phyloP scores from a whole-genome alignment of 441 rosid species.

The Syzygium malaccense region DNA sequence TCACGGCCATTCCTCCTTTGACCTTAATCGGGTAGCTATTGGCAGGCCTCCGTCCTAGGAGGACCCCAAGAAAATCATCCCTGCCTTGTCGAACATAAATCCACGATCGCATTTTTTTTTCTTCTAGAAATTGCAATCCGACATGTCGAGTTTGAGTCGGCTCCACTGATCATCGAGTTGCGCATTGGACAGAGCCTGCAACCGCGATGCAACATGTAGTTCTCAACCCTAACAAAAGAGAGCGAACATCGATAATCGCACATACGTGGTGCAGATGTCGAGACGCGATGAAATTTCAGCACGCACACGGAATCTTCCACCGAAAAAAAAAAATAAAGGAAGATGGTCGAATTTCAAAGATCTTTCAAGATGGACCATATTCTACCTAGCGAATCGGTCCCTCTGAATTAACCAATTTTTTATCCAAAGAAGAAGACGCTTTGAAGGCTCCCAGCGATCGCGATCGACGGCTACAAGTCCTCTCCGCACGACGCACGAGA shows the following conservation, averaged over 20 bases:
- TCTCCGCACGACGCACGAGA: neutral
- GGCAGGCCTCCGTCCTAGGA: too few species aligned
- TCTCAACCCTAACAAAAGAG: neutral
- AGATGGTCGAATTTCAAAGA: neutral
- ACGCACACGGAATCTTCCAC: neutral
- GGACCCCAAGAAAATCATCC: too few species aligned
- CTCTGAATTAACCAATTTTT: too few species aligned
- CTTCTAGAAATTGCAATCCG: too few species aligned
- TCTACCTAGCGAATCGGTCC: too few species aligned
- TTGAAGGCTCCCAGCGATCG: neutral
- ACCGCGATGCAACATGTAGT: neutral
- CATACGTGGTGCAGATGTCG: too few species aligned
- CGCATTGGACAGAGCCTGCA: neutral
- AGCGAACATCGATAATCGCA: neutral
- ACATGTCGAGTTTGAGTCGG: accelerated
- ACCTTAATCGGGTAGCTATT: too few species aligned
- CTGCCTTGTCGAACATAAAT: too few species aligned
- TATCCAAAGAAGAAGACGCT: neutral
- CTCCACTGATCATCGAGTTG: accelerated
- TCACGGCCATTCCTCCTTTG: accelerated
- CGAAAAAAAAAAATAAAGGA: neutral
- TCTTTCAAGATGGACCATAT: neutral
- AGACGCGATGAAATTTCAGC: too few species aligned
- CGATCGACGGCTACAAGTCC: neutral
- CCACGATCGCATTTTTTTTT: too few species aligned